These are phyloP conservation scores for Populus tremula DNA, from an alignment of 345 rosid genomes.

Conservation along the genomic window DNA sequence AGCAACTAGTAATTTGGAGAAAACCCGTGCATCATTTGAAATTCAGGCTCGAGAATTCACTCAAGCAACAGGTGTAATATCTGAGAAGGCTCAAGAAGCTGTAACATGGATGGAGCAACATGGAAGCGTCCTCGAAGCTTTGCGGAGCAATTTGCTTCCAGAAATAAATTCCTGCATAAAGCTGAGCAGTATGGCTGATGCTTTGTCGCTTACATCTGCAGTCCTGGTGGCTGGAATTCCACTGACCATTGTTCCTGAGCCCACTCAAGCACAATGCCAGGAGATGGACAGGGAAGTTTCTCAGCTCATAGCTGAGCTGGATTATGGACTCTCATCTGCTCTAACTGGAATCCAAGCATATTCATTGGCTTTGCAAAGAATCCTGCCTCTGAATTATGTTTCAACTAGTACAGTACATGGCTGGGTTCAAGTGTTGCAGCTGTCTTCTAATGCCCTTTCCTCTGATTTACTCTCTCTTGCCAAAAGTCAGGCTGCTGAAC, in stretches of 20 bases:
- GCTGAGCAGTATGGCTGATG: slow-evolving; percentile 45
- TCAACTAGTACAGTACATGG: slow-evolving; percentile 68
- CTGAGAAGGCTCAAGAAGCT: slow-evolving; percentile 87
- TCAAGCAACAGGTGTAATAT: slow-evolving; percentile 61
- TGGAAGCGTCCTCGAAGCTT: slow-evolving; percentile 75
- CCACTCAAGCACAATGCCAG: slow-evolving; percentile 78
- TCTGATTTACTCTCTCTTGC: slow-evolving; percentile 64
- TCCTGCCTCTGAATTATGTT: slow-evolving; percentile 75
- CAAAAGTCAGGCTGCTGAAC: slow-evolving; percentile 73
- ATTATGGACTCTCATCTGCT: slow-evolving; percentile 65
- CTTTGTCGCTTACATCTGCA: slow-evolving; percentile 75
- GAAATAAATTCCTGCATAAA: slow-evolving; percentile 51
- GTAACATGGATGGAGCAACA: slow-evolving; percentile 80
- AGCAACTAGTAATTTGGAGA: slow-evolving; percentile 64
- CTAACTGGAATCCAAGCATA: slow-evolving; percentile 59
- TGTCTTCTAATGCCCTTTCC: slow-evolving; percentile 66
- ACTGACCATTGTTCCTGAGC: slow-evolving; percentile 87
- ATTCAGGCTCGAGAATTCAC: slow-evolving; percentile 75
- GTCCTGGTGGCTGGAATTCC: slow-evolving; percentile 79
- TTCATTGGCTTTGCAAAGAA: slow-evolving; percentile 73
- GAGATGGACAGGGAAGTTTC: slow-evolving; percentile 80
- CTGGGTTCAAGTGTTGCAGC: slow-evolving; percentile 77
- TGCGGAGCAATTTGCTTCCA: slow-evolving; percentile 62
- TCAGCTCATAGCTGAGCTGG: slow-evolving; percentile 60
- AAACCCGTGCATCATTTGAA: slow-evolving; percentile 60